phyloP scores from a whole-genome alignment of 495 filamentous ascomycete species.

The Cercophora samala region DNA sequence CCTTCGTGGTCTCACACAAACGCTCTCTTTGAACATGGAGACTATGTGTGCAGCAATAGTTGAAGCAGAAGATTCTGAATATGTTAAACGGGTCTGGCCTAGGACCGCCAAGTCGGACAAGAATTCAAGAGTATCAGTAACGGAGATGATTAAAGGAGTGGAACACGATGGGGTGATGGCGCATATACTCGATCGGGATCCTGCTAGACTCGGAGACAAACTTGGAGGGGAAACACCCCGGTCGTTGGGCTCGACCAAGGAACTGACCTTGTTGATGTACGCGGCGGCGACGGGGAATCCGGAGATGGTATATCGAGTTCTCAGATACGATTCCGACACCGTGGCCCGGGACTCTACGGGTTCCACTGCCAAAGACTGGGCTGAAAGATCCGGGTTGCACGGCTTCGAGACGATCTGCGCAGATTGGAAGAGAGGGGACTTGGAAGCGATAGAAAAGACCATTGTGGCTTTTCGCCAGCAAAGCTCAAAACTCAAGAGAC shows the following conservation, averaged over 20 bases:
- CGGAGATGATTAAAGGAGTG: background rate
- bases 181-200: background rate
- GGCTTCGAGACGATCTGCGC: too few relatives aligned
- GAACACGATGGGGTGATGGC: background rate
- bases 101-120: background rate
- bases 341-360: background rate
- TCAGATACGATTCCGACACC: constrained; percentile 5
- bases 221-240: background rate
- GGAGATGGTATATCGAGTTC: background rate
- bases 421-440: background rate
- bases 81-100: background rate
- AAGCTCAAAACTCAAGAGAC: too few relatives aligned
- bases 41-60: too few relatives aligned
- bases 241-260: background rate
- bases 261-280: constrained; percentile 14
- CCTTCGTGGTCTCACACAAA: too few relatives aligned
- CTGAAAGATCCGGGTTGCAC: background rate
- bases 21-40: too few relatives aligned
- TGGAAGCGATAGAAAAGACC: too few relatives aligned
- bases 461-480: too few relatives aligned
- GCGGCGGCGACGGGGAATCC: constrained; percentile 6
- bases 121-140: background rate
- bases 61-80: background rate
- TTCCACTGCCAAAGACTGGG: background rate
- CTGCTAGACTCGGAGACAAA: background rate